These are phyloP conservation scores for Diaporthe capsici DNA, from an alignment of 2,329 filamentous ascomycete species.

Conservation along the genomic window DNA sequence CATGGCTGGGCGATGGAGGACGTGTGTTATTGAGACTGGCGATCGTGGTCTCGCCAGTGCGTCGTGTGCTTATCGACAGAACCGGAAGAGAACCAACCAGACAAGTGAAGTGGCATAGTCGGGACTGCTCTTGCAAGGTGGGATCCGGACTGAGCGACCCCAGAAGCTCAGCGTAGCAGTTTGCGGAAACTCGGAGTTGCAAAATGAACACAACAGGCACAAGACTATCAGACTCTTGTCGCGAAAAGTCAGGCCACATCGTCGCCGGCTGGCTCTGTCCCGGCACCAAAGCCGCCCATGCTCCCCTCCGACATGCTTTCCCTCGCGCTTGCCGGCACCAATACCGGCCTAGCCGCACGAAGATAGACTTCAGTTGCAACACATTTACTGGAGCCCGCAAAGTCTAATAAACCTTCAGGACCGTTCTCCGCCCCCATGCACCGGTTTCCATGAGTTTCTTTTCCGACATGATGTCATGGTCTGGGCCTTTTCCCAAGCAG, in stretches of 20 bases:
- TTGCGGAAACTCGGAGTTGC: conserved; percentile 1
- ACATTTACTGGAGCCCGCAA: conserved; percentile 26
- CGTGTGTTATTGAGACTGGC: background rate
- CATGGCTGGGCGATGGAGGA: background rate
- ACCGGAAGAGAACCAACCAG: background rate
- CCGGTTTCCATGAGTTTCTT: conserved; percentile 15
- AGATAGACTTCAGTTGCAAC: conserved; percentile 32
- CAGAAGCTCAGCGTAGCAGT: conserved; percentile 15
- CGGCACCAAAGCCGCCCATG: conserved; percentile 18
- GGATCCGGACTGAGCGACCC: conserved; percentile 13
- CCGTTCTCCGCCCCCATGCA: conserved; percentile 11
- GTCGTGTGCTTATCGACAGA: background rate
- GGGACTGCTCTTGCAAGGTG: conserved; percentile 1
- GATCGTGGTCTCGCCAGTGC: background rate
- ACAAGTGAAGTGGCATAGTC: no score
- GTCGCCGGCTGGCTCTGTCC: conserved; percentile 17
- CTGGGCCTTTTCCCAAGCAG: background rate
- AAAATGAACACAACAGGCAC: background rate
- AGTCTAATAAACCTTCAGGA: conserved; percentile 28
- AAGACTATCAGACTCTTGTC: conserved; percentile 20
- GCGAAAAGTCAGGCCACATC: conserved; percentile 29
- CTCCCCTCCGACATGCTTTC: conserved; percentile 20
- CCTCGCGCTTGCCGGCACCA: conserved; percentile 9
- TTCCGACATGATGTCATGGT: conserved; percentile 5
- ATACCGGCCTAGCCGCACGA: conserved; percentile 17